Base-by-base conservation (phyloP, 805 yeast genomes). In the Wickerhamiella azyma region DNA sequence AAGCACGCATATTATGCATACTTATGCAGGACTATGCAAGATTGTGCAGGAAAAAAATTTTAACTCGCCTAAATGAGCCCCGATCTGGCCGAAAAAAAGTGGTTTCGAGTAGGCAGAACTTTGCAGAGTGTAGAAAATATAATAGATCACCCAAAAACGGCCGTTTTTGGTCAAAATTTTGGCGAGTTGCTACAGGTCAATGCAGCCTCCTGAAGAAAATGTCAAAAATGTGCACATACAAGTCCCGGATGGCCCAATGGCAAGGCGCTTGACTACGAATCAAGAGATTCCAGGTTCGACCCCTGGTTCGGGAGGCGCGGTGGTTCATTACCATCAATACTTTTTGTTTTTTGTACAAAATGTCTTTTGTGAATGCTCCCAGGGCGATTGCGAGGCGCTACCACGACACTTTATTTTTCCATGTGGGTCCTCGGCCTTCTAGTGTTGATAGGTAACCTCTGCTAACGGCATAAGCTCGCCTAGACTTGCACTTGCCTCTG, bases 221-320 rank as follows among this genome's bases (percentile, higher is more conserved):
- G 13, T 7, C 13, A 3, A 9, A 26, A 26, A 26, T 17, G n/a
- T 5, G 9, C 10, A 6, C 39, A 19, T 10, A 13, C 16, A 10
- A 9, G 38, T 44, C 33, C 48, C 48, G 37, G 41, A 41, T 46
- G 48, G 48, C 48, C 45, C 45, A 46, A 46, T 46, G 48, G 48
- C 48, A 46, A 46, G 45, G 48, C 48, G 45, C 24, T 37, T 38
- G 48, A 17, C 48, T 46, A 46, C 48, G 48, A 46, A 40, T 17
- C 48, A 38, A 40, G 29, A 45, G 48, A 45, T 45, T 40, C 48
- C 48, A 45, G 48, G 48, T 45, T 45, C 48, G 48, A 45, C 48
- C 48, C 48, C 48, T 45, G 48, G 48, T 40, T 40, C 39, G 48
- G 48, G 36, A 45, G 48, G 9, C 8, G 10, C 4, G 5, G 32